Percentiles rank a stretch among this genome's conserved stretches.
Evolutionary conservation across 345 rosid genomes (phyloP).

Genomic region (Eucalyptus cloeziana): DNA sequence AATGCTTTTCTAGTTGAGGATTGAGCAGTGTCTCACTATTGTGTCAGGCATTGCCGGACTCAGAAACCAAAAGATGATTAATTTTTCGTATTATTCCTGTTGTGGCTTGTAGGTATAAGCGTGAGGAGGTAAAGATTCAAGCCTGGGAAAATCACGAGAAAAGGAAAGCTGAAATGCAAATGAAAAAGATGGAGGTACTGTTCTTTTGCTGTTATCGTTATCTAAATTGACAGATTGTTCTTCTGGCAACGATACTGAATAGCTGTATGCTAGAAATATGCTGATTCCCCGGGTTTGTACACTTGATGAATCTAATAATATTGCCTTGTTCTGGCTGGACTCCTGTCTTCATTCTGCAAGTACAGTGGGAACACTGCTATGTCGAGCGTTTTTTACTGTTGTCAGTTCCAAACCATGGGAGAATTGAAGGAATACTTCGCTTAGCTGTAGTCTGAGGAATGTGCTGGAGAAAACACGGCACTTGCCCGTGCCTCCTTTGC

Average conservation of each 20-base stretch:
- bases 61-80: background rate
- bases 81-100: background rate
- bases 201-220: background rate
- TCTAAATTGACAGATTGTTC: background rate
- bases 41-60: background rate
- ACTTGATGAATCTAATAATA: background rate
- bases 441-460: background rate
- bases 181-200: slow-evolving; percentile 84
- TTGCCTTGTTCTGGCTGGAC: background rate
- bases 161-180: slow-evolving; percentile 92
- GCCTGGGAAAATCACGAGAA: slow-evolving; percentile 95
- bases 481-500: background rate
- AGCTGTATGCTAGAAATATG: background rate
- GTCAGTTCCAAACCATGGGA: background rate
- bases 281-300: background rate
- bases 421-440: background rate
- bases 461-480: background rate
- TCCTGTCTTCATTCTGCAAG: background rate
- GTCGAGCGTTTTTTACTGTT: background rate
- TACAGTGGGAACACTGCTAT: background rate
- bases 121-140: slow-evolving; percentile 89
- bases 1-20: background rate
- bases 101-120: slow-evolving; percentile 50
- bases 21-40: background rate
- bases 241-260: background rate